Evolutionary conservation across 352 stramenopile genomes (phyloP), one percentile per base, ranked within the genome.

Genomic region (Phytophthora sansomeana): DNA sequence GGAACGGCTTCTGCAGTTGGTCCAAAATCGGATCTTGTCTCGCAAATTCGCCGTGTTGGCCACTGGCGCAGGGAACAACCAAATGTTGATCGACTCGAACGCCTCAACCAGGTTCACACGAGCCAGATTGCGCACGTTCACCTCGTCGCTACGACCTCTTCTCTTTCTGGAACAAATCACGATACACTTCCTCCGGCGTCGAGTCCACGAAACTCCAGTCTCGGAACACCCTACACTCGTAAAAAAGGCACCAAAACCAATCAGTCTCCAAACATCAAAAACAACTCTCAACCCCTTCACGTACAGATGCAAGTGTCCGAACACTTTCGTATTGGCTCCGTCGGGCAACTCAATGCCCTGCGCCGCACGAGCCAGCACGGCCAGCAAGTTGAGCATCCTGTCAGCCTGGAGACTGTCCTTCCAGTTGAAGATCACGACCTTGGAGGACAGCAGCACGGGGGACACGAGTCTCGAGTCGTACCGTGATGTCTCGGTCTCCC

Each of bases 391-490:
- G 19, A 96, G 72, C 61, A 96, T 96, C 17, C 88, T 85, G 26
- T 96, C 88, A 1, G 85, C 81, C 46, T 96, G 86, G 1, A 96
- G 59, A 75, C 85, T 93, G 63, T 96, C 88, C 62, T 96, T 96
- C 88, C 88, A 96, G 69, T 96, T 96, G 63, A 96, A 96, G n/a
- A 96, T 70, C 35, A 96, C 88, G 0, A 87, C 86, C 53, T 96
- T 96, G 21, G 88, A 96, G 19, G 88, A 67, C n/a, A 96, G 66
- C 49, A 96, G 69, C 38, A 96, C 85, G 2, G 88, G 88, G 24
- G 88, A 95, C 58, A 96, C 86, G 21, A 96, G 73, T 47, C 86
- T 68, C 55, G 86, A 96, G 59, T 96, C 88, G 49, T 96, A 96
- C 13, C n/a, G 87, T 93, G 59, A 96, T 96, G 43, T 96, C 88